Evolutionary conservation across 1,139 yeast species (phyloP).

Genomic region (Saccharomyces hybrid): DNA sequence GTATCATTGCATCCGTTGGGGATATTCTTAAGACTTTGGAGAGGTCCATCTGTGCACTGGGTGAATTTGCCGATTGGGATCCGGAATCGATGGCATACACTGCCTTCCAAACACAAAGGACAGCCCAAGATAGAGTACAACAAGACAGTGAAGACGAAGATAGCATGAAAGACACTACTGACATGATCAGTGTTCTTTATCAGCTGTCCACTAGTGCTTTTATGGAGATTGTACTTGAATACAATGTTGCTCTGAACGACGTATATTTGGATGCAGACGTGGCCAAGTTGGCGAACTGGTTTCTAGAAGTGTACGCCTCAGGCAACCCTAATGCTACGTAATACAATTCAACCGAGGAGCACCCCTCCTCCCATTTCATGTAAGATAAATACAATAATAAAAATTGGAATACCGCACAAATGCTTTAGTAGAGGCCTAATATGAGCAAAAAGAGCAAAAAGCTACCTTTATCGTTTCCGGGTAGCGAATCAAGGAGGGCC

Average conservation of each 20-base stretch:
- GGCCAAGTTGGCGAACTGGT: slow-evolving; percentile 63
- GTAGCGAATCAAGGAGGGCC: neutral
- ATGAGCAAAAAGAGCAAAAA: neutral
- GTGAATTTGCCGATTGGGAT: slow-evolving; percentile 37
- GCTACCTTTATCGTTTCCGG: neutral
- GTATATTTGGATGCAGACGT: slow-evolving; percentile 55
- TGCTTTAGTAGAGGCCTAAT: neutral
- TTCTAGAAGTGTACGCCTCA: slow-evolving; percentile 41
- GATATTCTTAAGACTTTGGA: slow-evolving; percentile 55
- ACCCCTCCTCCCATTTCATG: neutral
- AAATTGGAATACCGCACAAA: neutral
- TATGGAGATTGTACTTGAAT: slow-evolving; percentile 54
- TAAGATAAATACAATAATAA: neutral
- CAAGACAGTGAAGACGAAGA: slow-evolving; percentile 10
- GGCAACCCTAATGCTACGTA: neutral
- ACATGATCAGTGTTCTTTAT: slow-evolving; percentile 48
- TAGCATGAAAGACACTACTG: slow-evolving; percentile 25
- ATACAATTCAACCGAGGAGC: neutral
- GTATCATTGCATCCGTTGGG: slow-evolving; percentile 47
- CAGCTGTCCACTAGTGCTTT: slow-evolving; percentile 58
- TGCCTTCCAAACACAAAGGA: neutral
- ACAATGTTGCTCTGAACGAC: slow-evolving; percentile 56
- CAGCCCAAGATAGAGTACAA: neutral
- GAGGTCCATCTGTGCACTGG: slow-evolving; percentile 48
- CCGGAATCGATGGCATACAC: slow-evolving; percentile 9